These are phyloP conservation scores for Tricholoma flavovirens DNA, from an alignment of 768 basidiomycete species.

Conservation along the genomic window DNA sequence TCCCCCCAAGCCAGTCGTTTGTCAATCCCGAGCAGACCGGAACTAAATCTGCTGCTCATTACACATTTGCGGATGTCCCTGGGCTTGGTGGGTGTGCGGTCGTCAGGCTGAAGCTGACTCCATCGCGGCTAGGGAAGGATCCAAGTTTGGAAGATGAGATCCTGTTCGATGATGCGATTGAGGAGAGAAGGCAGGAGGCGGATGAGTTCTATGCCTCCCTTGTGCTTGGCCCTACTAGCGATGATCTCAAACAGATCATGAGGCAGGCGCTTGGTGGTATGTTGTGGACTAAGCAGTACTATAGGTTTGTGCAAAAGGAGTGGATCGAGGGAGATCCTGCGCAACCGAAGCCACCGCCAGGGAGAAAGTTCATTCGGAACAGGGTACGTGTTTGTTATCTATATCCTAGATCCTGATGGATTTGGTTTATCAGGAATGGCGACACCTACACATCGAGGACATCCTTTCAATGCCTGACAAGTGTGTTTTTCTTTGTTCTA, in stretches of 20 bases:
- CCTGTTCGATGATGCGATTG: slow-evolving; percentile 81
- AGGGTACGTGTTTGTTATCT: slow-evolving; percentile 39
- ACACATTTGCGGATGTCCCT: slow-evolving; percentile 81
- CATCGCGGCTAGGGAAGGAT: slow-evolving; percentile 67
- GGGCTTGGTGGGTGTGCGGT: slow-evolving; percentile 91
- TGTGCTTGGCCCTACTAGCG: slow-evolving; percentile 77
- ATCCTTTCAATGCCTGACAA: slow-evolving; percentile 99
- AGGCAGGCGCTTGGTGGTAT: slow-evolving; percentile 94
- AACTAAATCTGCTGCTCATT: slow-evolving; percentile 93
- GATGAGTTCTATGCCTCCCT: slow-evolving; percentile 92
- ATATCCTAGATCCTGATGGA: neutral
- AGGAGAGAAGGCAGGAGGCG: slow-evolving; percentile 87
- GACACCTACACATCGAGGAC: slow-evolving; percentile 91
- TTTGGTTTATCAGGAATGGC: slow-evolving; percentile 67
- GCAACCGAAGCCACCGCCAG: slow-evolving; percentile 91
- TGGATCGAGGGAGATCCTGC: slow-evolving; percentile 96
- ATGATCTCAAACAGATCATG: slow-evolving; percentile 94
- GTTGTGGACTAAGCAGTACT: slow-evolving; percentile 99
- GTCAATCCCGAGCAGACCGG: slow-evolving; percentile 84
- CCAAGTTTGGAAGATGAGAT: slow-evolving; percentile 82
- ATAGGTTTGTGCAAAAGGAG: slow-evolving; percentile 92
- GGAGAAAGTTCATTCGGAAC: slow-evolving; percentile 81
- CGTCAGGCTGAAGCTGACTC: slow-evolving; percentile 89
- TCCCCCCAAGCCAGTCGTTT: slow-evolving; percentile 49
- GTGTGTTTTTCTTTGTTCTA: slow-evolving; percentile 34